Evolutionary conservation across 176 grass and related monocot genomes (phyloP).

Genomic region (Triticum aestivum): IWGSC_CS_RefSeq_v2.1 NC_057802.1:19362762-19363261

Average conservation of each 20-base stretch:
- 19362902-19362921: too few relatives aligned
- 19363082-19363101: neutral
- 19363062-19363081: neutral
- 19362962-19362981: too few relatives aligned
- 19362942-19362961: too few relatives aligned
- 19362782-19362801: too few relatives aligned
- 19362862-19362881: too few relatives aligned
- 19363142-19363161: neutral
- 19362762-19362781: too few relatives aligned
- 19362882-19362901: too few relatives aligned
- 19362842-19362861: too few relatives aligned
- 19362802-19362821: too few relatives aligned
- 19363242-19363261: neutral
- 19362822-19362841: too few relatives aligned
- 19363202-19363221: neutral
- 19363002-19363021: neutral
- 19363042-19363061: neutral
- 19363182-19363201: neutral
- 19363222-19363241: neutral
- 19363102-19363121: neutral
- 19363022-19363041: neutral
- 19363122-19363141: neutral
- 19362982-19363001: too few relatives aligned
- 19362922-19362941: too few relatives aligned
- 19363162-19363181: neutral